phyloP scores from a whole-genome alignment of 2,329 filamentous ascomycete genomes.

The Venturia asperata region DNA sequence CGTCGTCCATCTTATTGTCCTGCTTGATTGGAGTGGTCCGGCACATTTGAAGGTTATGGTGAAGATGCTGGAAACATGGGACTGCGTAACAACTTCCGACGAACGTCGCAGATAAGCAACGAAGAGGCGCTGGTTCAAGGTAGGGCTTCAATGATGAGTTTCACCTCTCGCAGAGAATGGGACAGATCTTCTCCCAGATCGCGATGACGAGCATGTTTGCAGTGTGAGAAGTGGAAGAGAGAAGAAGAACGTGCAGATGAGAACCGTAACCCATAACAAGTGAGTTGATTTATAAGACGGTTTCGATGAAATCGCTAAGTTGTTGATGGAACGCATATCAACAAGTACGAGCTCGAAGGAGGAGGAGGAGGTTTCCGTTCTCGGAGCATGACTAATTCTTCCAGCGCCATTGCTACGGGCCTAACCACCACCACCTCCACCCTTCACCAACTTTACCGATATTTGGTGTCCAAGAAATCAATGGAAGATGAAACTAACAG shows the following conservation, averaged over 20 bases:
- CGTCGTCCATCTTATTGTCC: neutral
- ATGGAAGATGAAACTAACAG: slow-evolving; percentile 19
- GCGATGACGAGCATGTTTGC: neutral
- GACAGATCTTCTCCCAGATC: neutral
- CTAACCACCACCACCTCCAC: neutral
- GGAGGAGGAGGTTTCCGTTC: too few species aligned
- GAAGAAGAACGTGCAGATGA: neutral
- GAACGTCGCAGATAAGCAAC: neutral
- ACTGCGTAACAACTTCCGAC: neutral
- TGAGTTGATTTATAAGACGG: too few species aligned
- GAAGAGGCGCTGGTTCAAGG: neutral
- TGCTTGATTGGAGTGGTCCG: neutral
- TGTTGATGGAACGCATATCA: too few species aligned
- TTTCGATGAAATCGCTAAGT: too few species aligned
- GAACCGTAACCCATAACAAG: too few species aligned
- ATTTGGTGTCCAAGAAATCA: neutral
- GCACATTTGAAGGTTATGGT: neutral
- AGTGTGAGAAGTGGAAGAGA: neutral
- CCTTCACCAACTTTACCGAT: neutral
- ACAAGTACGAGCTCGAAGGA: too few species aligned
- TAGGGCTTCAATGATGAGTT: neutral
- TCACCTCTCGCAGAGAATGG: neutral
- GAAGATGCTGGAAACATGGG: neutral
- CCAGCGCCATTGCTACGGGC: neutral
- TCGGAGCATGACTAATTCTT: too few species aligned